phyloP scores from a whole-genome alignment of 1,284 basidiomycete genomes.

The Ceratobasidium theobromae region DNA sequence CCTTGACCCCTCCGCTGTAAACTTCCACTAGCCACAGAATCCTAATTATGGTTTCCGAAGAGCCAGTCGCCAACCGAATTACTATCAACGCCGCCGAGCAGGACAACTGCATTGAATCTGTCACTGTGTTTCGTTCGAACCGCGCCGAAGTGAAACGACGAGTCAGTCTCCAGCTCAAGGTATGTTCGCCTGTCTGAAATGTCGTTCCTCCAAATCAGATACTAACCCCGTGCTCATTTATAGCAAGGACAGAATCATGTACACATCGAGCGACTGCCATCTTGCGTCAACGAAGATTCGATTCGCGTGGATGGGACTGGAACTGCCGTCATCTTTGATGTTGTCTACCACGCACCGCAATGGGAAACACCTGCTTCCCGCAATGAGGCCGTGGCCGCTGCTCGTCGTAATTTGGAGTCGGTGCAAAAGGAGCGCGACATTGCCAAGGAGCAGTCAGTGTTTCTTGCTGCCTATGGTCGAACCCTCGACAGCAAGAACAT shows the following conservation, averaged over 20 bases:
- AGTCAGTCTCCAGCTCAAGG: conserved; percentile 6
- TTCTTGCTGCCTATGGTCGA: conserved; percentile 34
- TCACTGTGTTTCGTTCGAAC: background rate
- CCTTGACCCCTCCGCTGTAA: too few relatives aligned
- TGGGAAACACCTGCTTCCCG: background rate
- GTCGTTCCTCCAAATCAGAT: background rate
- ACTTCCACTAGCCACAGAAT: too few relatives aligned
- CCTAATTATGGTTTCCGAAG: conserved; percentile 4
- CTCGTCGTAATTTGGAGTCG: conserved; percentile 26
- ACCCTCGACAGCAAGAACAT: conserved; percentile 35
- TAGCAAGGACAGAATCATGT: conserved; percentile 40
- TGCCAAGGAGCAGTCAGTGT: conserved; percentile 19
- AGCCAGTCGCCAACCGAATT: conserved; percentile 10
- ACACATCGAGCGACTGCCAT: conserved; percentile 37
- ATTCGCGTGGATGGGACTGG: conserved; percentile 40
- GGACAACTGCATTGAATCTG: conserved; percentile 5
- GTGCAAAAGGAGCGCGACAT: conserved; percentile 31
- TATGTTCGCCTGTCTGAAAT: background rate
- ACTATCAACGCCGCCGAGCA: conserved; percentile 6
- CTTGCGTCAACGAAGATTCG: conserved; percentile 37
- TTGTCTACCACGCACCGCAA: conserved; percentile 36
- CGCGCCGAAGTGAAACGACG: conserved; percentile 16
- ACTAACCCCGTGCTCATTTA: background rate
- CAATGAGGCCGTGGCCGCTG: conserved; percentile 28
- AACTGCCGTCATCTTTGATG: conserved; percentile 38